A percentile compares a stretch with the other conserved stretches of the same genome.
Conservation (phyloP, 2,329 filamentous ascomycete genomes). For the Diaporthe sp. region DNA sequence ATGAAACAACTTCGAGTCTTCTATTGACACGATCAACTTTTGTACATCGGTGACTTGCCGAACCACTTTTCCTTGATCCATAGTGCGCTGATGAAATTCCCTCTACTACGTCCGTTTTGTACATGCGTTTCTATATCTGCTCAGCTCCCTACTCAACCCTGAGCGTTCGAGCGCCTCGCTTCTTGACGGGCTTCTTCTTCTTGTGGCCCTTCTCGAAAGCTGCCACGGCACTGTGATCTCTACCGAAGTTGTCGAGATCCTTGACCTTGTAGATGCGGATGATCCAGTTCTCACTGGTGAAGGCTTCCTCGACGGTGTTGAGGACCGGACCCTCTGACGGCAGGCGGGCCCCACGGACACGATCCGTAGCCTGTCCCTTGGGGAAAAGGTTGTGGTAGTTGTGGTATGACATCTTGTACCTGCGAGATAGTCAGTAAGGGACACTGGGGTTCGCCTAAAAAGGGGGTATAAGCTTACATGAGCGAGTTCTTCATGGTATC, state of each 20-base stretch:
- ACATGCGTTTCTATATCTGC: slow-evolving; percentile 30
- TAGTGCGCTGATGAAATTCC: slow-evolving; percentile 26
- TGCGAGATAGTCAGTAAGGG: slow-evolving; percentile 57
- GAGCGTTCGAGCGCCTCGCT: slow-evolving; percentile 78
- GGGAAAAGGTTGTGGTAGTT: slow-evolving; percentile 96
- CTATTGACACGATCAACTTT: slow-evolving; percentile 41
- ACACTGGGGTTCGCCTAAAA: neutral
- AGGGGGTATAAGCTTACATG: slow-evolving; percentile 76
- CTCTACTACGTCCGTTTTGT: slow-evolving; percentile 38
- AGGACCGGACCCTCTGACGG: slow-evolving; percentile 90
- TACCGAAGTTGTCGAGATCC: slow-evolving; percentile 94
- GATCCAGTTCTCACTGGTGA: slow-evolving; percentile 99
- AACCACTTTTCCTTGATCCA: slow-evolving; percentile 27
- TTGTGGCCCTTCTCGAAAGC: slow-evolving; percentile 85
- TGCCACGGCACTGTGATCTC: slow-evolving; percentile 80
- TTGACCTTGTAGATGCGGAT: slow-evolving; percentile 99
- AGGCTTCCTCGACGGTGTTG: slow-evolving; percentile 93
- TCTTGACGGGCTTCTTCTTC: slow-evolving; percentile 84
- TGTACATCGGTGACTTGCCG: slow-evolving; percentile 39
- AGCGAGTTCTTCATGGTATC: slow-evolving; percentile 99
- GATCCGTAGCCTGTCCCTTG: slow-evolving; percentile 88
- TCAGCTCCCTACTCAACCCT: slow-evolving; percentile 74
- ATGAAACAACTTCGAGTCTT: slow-evolving; percentile 30
- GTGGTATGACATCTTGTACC: slow-evolving; percentile 99
- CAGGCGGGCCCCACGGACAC: slow-evolving; percentile 84